These are phyloP conservation scores for Metarhizium brunneum DNA, from an alignment of 2,329 filamentous ascomycete genomes.

Conservation along the genomic window DNA sequence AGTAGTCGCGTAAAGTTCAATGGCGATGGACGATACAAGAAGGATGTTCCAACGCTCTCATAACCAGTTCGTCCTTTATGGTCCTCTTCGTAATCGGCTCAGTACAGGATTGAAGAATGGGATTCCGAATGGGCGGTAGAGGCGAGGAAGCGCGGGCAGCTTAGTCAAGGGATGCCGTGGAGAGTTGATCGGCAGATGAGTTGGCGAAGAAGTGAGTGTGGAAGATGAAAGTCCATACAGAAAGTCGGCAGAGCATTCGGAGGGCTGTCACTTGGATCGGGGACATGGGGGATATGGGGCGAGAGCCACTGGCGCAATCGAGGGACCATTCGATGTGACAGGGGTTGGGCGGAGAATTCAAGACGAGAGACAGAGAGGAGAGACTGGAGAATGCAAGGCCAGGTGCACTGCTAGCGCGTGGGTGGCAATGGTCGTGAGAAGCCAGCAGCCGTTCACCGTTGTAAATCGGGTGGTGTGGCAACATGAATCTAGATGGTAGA, in stretches of 20 bases:
- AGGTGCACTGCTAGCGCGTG: background rate
- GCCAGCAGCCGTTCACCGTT: too few species aligned
- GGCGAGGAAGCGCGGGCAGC: too few species aligned
- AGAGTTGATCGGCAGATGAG: background rate
- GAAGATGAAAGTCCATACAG: too few species aligned
- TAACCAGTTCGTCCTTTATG: background rate
- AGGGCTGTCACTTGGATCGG: background rate
- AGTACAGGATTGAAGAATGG: background rate
- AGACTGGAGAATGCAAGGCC: background rate
- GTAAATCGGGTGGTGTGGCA: too few species aligned
- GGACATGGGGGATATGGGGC: background rate
- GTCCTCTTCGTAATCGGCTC: background rate
- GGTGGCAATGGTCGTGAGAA: too few species aligned
- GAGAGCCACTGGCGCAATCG: background rate
- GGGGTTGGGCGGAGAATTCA: background rate
- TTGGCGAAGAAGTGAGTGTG: background rate
- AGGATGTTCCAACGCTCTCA: background rate
- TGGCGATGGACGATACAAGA: background rate
- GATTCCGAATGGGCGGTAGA: background rate
- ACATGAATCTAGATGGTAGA: too few species aligned
- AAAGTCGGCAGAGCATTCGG: background rate
- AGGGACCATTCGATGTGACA: background rate
- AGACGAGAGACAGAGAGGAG: background rate
- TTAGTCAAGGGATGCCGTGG: too few species aligned
- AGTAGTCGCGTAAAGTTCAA: background rate